These are phyloP conservation scores for Copromyces sp. DNA, from an alignment of 495 filamentous ascomycete genomes.

Conservation along the genomic window DNA sequence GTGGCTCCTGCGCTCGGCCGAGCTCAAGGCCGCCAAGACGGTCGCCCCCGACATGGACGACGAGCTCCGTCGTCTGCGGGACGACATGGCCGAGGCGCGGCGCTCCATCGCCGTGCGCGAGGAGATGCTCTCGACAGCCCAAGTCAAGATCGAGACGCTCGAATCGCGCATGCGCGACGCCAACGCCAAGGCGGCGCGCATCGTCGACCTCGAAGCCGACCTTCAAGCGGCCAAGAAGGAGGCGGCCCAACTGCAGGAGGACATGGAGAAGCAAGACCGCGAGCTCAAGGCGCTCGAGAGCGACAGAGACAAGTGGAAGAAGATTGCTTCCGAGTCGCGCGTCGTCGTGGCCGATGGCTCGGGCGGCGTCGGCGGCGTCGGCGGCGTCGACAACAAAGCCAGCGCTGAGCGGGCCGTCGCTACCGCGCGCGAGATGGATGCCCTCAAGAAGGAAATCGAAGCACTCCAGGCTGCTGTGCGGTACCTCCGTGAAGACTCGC, in stretches of 20 bases:
- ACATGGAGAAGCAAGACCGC: constrained; percentile 49
- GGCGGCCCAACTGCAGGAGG: constrained; percentile 52
- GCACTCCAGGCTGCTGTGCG: constrained; percentile 65
- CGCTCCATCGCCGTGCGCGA: constrained; percentile 56
- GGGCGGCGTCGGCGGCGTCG: constrained; percentile 25
- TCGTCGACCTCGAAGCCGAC: constrained; percentile 53
- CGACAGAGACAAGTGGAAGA: constrained; percentile 67
- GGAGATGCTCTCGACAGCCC: constrained; percentile 57
- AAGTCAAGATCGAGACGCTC: constrained; percentile 86
- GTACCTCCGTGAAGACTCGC: constrained; percentile 68
- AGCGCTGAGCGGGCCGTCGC: constrained; percentile 51
- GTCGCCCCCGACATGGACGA: constrained; percentile 73
- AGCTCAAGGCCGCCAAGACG: constrained; percentile 66
- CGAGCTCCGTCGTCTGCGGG: constrained; percentile 62
- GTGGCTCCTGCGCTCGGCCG: constrained; percentile 73
- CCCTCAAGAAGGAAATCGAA: constrained; percentile 57
- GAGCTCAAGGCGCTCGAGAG: constrained; percentile 47
- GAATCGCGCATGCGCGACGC: constrained; percentile 72
- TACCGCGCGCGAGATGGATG: constrained; percentile 65
- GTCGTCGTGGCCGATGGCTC: constrained; percentile 37
- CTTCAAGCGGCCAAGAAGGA: constrained; percentile 44
- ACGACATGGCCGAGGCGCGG: constrained; percentile 57
- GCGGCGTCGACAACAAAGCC: constrained; percentile 36
- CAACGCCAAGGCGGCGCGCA: constrained; percentile 53
- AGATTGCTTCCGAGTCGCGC: constrained; percentile 56